Conservation (phyloP, 2,329 filamentous ascomycete species). For the Colletotrichum orchidophilum region DNA sequence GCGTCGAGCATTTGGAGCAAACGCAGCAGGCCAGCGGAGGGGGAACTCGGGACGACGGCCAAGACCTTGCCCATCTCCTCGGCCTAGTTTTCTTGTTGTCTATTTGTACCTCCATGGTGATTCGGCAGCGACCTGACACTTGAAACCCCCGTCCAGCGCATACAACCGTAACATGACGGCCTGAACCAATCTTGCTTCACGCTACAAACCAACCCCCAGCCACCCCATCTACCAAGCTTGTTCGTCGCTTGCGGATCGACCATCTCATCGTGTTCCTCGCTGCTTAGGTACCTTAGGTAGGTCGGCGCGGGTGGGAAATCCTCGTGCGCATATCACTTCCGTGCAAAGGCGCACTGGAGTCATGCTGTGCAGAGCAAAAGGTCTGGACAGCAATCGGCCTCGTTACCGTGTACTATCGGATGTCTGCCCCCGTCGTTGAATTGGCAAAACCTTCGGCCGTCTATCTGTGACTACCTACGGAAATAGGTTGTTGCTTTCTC, state of each 20-base stretch:
- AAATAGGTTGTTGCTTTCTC: neutral
- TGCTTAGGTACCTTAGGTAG: neutral
- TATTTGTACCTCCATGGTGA: constrained; percentile 9
- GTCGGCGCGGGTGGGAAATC: neutral
- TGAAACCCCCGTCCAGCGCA: constrained; percentile 31
- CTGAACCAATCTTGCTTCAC: constrained; percentile 20
- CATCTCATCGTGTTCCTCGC: constrained; percentile 3
- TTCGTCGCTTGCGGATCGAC: constrained; percentile 20
- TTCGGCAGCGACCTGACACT: constrained; percentile 23
- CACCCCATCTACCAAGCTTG: constrained; percentile 4
- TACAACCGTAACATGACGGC: constrained; percentile 29
- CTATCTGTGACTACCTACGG: neutral
- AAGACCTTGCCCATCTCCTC: neutral
- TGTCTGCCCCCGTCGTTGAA: neutral
- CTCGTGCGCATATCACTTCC: constrained; percentile 18
- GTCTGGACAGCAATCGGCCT: neutral
- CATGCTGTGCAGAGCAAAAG: constrained; percentile 4
- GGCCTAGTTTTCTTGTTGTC: neutral
- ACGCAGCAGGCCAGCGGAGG: constrained; percentile 2
- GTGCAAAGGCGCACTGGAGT: constrained; percentile 7
- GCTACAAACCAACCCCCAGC: constrained; percentile 5
- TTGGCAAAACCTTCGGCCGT: neutral
- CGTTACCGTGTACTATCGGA: neutral
- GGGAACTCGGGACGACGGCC: constrained; percentile 3
- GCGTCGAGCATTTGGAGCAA: constrained; percentile 14